Conservation (phyloP, 805 yeast genomes). For the Blastobotrys attinorum region DNA sequence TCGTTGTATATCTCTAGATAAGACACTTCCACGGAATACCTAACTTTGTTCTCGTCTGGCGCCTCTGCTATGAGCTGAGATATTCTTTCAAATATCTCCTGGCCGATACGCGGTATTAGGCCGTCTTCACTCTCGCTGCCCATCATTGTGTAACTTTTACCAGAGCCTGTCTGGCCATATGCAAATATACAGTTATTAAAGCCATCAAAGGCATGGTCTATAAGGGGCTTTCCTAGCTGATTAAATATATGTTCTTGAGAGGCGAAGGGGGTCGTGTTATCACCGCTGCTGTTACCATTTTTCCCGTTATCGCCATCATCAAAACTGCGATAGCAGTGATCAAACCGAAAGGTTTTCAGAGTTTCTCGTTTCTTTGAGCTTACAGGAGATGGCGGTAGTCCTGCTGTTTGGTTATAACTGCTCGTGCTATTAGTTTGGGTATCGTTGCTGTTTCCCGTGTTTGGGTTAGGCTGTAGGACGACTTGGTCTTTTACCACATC, state of each 20-base stretch:
- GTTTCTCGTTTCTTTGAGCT: conserved; percentile 24
- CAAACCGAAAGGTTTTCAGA: conserved; percentile 46
- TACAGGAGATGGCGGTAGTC: too few relatives aligned
- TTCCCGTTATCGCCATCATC: conserved; percentile 34
- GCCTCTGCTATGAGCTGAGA: conserved; percentile 30
- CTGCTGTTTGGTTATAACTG: too few relatives aligned
- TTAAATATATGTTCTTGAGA: conserved; percentile 45
- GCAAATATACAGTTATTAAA: conserved; percentile 65
- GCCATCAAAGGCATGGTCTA: conserved; percentile 58
- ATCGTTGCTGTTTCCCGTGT: background rate
- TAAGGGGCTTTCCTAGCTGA: conserved; percentile 47
- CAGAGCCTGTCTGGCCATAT: conserved; percentile 76
- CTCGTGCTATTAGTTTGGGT: too few relatives aligned
- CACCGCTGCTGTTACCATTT: too few relatives aligned
- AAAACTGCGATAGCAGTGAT: conserved; percentile 22
- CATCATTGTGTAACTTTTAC: conserved; percentile 76
- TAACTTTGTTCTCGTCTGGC: conserved; percentile 35
- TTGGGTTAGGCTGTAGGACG: conserved; percentile 8
- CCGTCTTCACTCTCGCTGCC: conserved; percentile 49
- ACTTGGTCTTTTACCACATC: conserved; percentile 7
- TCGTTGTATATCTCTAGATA: conserved; percentile 65
- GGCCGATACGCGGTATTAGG: conserved; percentile 54
- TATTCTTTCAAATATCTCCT: conserved; percentile 40
- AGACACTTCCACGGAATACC: conserved; percentile 36
- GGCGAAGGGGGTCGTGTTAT: conserved; percentile 22